Evolutionary conservation across 176 grass and related monocot species (phyloP).

Genomic region (Hsuehochloa calcarea): DNA sequence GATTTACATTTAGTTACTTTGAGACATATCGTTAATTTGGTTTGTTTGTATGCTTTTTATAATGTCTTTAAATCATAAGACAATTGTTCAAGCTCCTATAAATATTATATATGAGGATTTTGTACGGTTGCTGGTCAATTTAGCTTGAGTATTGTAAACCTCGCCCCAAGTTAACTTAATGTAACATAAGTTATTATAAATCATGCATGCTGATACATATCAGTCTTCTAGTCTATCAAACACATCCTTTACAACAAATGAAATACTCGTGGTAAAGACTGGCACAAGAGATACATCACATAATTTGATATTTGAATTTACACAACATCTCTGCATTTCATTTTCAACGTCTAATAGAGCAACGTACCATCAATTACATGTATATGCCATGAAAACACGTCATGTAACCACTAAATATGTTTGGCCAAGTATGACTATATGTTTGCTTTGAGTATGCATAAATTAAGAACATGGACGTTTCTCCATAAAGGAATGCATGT

Average conservation of each 20-base stretch:
- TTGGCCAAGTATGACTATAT: background rate
- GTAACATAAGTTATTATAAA: background rate
- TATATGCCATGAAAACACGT: background rate
- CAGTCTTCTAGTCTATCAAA: background rate
- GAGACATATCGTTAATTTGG: background rate
- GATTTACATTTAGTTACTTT: background rate
- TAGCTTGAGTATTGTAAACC: background rate
- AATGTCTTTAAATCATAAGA: background rate
- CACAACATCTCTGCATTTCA: background rate
- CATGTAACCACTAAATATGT: background rate
- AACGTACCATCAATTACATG: background rate
- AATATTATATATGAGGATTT: background rate
- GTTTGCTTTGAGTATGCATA: background rate
- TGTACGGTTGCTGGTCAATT: background rate
- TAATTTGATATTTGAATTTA: background rate
- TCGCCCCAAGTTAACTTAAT: background rate
- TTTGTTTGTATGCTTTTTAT: background rate
- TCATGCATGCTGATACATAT: background rate
- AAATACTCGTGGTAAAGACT: background rate
- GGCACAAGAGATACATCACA: background rate
- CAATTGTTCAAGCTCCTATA: background rate
- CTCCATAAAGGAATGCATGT: background rate
- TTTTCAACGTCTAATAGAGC: background rate
- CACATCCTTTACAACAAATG: background rate
- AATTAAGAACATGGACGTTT: background rate